Base-by-base conservation (phyloP, 2,329 filamentous ascomycete species). In the Aspergillus sp. region DNA sequence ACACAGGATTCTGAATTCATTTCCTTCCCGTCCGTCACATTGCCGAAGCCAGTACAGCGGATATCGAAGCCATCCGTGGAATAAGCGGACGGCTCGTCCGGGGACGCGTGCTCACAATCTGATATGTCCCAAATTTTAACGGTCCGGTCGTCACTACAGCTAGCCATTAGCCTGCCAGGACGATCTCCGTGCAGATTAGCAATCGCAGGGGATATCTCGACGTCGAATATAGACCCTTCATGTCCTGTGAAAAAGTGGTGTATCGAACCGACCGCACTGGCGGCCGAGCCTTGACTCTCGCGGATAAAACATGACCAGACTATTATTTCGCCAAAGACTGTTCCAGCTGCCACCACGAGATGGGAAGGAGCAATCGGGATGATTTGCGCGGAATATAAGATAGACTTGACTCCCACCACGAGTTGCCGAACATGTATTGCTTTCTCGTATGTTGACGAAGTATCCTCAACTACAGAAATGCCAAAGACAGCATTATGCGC, bases 81-180 rank as follows among this genome's bases (percentile, higher is more conserved):
- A 55, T 75, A 76, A 9, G 72, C 67, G 17, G 73, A 68, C 17
- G 62, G 67, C 45, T 72, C 70, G n/a, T 69, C 66, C 4, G 62
- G 61, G 1, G 67, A 64, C 1, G 65, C 67, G 2, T 71, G 59
- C 4, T 70, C 69, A 39, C 79, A 77, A 56, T 86, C 81, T 0
- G 87, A 87, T 7, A 97, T 85, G 68, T 96, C 86, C 93, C 95
- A 98, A 1, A 98, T 76, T 14, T 90, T 83, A 21, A 99, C 86
- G 0, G 92, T 96, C 51, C 95, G 84, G 74, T 99, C 95, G 70
- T 99, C 95, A 68, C 93, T 98, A 71, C 95, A 99, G 67, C 90
- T 97, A 14, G 89, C 90, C 35, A 99, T 80, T n/a, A 96, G 73
- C 52, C 90, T 81, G 25, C 79, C 77, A 19, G 70, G 70, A 6